A percentile compares a stretch with the other conserved stretches of the same genome.
phyloP scores from a whole-genome alignment of 1,284 basidiomycete species.

The Boletus smithii region DNA sequence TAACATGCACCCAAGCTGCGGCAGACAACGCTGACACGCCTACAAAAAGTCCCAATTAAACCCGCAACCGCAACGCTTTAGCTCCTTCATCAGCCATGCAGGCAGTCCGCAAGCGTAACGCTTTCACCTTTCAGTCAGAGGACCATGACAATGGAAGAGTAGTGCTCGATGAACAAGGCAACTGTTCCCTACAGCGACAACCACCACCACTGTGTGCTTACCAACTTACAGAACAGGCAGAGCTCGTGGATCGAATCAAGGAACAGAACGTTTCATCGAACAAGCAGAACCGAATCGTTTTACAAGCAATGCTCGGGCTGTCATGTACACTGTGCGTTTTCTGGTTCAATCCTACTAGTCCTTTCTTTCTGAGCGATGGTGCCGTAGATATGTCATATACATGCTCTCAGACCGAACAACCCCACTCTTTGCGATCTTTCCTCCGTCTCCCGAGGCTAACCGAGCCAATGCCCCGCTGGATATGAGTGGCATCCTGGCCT shows the following conservation, averaged over 20 bases:
- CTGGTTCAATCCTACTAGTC: not conserved
- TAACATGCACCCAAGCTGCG: no score
- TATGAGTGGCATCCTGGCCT: constrained; percentile 39
- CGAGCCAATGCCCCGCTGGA: constrained; percentile 32
- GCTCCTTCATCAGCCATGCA: constrained; percentile 29
- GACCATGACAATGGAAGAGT: constrained; percentile 27
- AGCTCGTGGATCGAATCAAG: constrained; percentile 43
- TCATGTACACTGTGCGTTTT: constrained; percentile 45
- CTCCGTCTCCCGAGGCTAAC: constrained; percentile 19
- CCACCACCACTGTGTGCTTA: constrained; percentile 4
- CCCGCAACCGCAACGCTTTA: not conserved
- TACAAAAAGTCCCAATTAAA: constrained; percentile 16
- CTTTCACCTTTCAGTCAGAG: constrained; percentile 39
- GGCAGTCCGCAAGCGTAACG: constrained; percentile 42
- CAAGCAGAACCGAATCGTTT: constrained; percentile 34
- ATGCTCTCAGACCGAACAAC: constrained; percentile 40
- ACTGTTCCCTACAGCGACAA: not conserved
- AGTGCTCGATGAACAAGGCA: constrained; percentile 54
- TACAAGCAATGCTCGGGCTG: constrained; percentile 40
- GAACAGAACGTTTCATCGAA: constrained; percentile 40
- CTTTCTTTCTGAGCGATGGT: not conserved
- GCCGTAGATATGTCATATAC: constrained; percentile 42
- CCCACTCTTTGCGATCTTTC: constrained; percentile 45
- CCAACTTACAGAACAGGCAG: constrained; percentile 48
- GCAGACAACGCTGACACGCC: no score